Base-by-base conservation (phyloP, 2,329 filamentous ascomycete genomes). In the Bipolaris sorokiniana region DNA sequence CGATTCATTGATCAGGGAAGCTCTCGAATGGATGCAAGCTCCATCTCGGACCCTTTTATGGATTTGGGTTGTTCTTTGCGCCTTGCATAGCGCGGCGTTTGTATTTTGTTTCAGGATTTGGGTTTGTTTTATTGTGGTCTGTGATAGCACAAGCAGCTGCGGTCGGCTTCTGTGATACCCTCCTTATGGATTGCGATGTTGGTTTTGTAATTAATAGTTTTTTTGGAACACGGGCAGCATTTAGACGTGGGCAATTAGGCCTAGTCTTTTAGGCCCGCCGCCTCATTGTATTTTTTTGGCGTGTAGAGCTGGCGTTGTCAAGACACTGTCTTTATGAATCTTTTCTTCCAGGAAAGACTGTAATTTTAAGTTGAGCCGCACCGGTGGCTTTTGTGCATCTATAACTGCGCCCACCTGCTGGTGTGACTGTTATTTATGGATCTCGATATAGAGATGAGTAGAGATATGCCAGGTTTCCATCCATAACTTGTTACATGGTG, bases 11-110 rank as follows among this genome's bases (percentile, higher is more conserved):
- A 36, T 38, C 33, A 53, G 48, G 28, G 16, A 41, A 31, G 45
- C 23, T 20, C 48, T 46, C 31, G 15, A 40, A 57, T 18, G 47
- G 49, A 50, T 11, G 31, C n/a, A 13, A 47, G 9, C 36, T 45
- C 42, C 26, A 10, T 40, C 22, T 54, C 48, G 37, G 51, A 41
- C n/a, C 20, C 23, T 26, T 48, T n/a, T 23, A 50, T 22, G 47
- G 56, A 47, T 45, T 53, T 28, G 41, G 28, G 36, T 40, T 52
- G 41, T 38, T 51, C 36, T 23, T 48, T 58, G 38, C 46, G 58
- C 54, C 61, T 48, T 62, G 54, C 55, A 67, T 63, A 68, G 67
- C 65, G 61, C 54, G 70, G 70, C 63, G 70, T 73, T 72, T 54
- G 53, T 33, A 54, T 52, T 51, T 57, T 44, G 47, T 63, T 63